These are phyloP conservation scores for Pseudogymnoascus sp. DNA, from an alignment of 2,329 filamentous ascomycete species.

Conservation along the genomic window DNA sequence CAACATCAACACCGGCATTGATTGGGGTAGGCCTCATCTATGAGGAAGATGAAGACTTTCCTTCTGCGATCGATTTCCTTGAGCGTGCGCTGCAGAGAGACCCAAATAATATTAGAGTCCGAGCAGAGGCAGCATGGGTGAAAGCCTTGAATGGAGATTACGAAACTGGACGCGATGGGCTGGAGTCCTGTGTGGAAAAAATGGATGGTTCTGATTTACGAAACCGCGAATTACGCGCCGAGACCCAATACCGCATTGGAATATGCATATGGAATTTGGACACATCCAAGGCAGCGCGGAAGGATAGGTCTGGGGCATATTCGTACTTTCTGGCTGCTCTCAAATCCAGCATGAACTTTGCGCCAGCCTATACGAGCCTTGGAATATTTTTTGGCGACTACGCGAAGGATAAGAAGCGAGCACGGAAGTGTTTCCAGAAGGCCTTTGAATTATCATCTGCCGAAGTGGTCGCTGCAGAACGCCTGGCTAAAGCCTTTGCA, in stretches of 20 bases:
- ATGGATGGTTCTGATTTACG: slow-evolving; percentile 54
- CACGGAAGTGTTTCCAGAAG: slow-evolving; percentile 90
- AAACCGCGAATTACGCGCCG: slow-evolving; percentile 65
- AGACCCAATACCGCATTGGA: slow-evolving; percentile 79
- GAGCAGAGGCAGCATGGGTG: slow-evolving; percentile 86
- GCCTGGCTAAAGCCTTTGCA: slow-evolving; percentile 77
- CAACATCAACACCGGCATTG: slow-evolving; percentile 68
- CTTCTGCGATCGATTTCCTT: slow-evolving; percentile 72
- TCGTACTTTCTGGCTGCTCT: slow-evolving; percentile 73
- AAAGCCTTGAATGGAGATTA: slow-evolving; percentile 75
- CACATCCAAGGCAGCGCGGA: slow-evolving; percentile 62
- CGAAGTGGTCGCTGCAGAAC: slow-evolving; percentile 79
- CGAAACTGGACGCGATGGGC: slow-evolving; percentile 53
- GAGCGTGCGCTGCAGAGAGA: slow-evolving; percentile 67
- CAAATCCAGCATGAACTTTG: slow-evolving; percentile 78
- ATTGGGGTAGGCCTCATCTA: slow-evolving; percentile 87
- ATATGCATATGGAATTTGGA: slow-evolving; percentile 82
- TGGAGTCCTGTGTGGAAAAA: slow-evolving; percentile 60
- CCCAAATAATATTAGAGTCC: slow-evolving; percentile 64
- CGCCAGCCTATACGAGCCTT: slow-evolving; percentile 83
- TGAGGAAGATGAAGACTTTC: slow-evolving; percentile 86
- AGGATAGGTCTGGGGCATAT: slow-evolving; percentile 74
- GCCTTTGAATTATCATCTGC: slow-evolving; percentile 85
- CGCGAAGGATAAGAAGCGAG: slow-evolving; percentile 74
- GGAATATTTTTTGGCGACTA: slow-evolving; percentile 91